Percentiles rank a stretch among this genome's conserved stretches.
phyloP scores from a whole-genome alignment of 2,329 filamentous ascomycete species.

The Aspergillus ochraceus region DNA sequence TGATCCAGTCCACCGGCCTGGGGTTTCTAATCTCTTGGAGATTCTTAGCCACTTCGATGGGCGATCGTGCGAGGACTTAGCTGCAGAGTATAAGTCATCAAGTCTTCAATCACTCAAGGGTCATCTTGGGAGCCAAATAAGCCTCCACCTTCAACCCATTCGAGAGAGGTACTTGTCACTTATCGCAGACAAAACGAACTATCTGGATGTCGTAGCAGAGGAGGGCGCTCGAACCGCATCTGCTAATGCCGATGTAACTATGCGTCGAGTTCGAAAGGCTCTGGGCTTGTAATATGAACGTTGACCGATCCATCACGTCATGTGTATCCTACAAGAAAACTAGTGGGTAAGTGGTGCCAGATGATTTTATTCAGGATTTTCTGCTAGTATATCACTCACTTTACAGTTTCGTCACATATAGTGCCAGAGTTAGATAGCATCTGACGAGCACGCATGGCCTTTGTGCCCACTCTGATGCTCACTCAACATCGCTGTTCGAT shows the following conservation, averaged over 20 bases:
- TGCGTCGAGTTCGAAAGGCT: conserved; percentile 30
- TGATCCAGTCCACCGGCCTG: conserved; percentile 68
- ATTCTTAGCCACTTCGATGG: conserved; percentile 70
- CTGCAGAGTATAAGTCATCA: conserved; percentile 43
- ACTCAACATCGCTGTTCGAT: too few relatives aligned
- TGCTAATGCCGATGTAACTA: conserved; percentile 32
- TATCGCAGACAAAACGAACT: conserved; percentile 27
- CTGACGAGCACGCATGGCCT: too few relatives aligned
- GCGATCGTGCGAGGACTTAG: conserved; percentile 47
- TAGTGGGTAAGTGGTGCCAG: too few relatives aligned
- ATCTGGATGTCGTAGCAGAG: conserved; percentile 32
- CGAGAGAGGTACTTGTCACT: conserved; percentile 36
- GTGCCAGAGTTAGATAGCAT: too few relatives aligned
- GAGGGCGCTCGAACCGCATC: conserved; percentile 32
- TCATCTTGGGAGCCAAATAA: conserved; percentile 54
- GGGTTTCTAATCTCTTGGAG: conserved; percentile 83
- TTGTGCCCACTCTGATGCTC: too few relatives aligned
- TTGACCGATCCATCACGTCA: background rate
- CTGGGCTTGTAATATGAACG: conserved; percentile 30
- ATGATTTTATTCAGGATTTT: too few relatives aligned
- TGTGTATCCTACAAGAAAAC: background rate
- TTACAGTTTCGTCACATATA: too few relatives aligned
- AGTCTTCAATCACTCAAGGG: conserved; percentile 64
- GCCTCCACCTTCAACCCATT: conserved; percentile 30
- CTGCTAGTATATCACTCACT: too few relatives aligned